Evolutionary conservation across 192 early-diverging fungal species (phyloP), one percentile per base, ranked within the genome.

Genomic region (Jimgerdemannia flammicorona): DNA sequence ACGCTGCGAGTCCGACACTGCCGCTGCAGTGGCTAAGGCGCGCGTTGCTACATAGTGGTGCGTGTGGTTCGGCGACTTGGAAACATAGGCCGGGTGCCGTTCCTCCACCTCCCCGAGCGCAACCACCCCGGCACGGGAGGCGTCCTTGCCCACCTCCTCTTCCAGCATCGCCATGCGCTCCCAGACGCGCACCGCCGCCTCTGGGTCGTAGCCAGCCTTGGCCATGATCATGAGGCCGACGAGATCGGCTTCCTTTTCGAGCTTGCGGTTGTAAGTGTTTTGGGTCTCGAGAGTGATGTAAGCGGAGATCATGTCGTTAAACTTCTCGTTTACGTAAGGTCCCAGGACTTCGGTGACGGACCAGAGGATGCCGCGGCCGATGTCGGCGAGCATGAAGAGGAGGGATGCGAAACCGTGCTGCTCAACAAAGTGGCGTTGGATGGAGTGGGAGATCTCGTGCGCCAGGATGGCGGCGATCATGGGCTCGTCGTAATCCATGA

Each of bases 131-230:
- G 71, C 72, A 1, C 8, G 18, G 18, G 20, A 43, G 3, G 72
- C 71, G 0, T 73, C 41, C 20, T 59, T 19, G 17, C 67, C 54
- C 9, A 70, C 67, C 9, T 70, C 49, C 49, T 65, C 75, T 3
- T 83, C 81, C 9, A 83, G 20, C n/a, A 74, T 66, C 6, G 84
- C 77, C 86, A 87, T 86, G 64, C 75, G 75, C 70, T 83, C 71
- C 87, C 87, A 89, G 3, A 89, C 79, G 54, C 83, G 75, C 6
- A 89, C 59, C 0, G 87, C 83, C 29, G 78, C 78, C 69, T 76
- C 80, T 10, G 87, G 87, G 70, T 89, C 83, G 67, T 89, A 89
- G n/a, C 87, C 87, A n/a, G 87, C 86, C 70, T 84, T 78, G 0
- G 87, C 87, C 76, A 89, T 71, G 3, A 89, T 69, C 40, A 78